Base-by-base conservation (phyloP, 257 asterid genomes). In the Solanum paucissectum region DNA sequence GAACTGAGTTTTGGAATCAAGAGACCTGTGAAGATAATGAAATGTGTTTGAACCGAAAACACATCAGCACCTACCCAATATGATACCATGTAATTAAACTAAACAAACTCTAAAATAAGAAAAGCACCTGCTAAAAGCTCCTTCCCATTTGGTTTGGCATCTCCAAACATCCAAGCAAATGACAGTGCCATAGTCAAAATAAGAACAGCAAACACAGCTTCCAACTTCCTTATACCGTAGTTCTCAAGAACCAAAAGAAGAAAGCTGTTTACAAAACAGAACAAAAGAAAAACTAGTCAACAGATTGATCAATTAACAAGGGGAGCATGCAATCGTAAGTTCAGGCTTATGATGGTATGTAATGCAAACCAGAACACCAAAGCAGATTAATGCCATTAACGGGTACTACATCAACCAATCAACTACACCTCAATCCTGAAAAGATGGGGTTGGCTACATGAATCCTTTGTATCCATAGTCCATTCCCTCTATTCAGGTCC, bases 131-230 rank as follows among this genome's bases (percentile, higher is more conserved):
- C 87, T 86, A 96, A 46, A 87, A 97, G 98, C 86, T 97, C 98
- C 69, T 89, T 91, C 84, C 91, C 92, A 91, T 91, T 94, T 23
- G 98, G 99, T 89, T 94, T 94, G 74, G 98, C 89, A 68, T 97
- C 99, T 60, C 95, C 98, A 93, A 97, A 96, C 99, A 97, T 96
- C 99, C 99, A 96, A 83, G 99, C 99, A 88, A 97, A 97, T 3
- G 99, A 91, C 49, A 97, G 89, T 37, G 94, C 99, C 99, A 97
- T 97, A 3, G 99, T 97, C 11, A 94, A 88, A 82, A 97, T 97
- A 36, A 97, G 98, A 88, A 96, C 93, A 55, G 99, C 99, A 91
- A 97, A 97, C 90, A 97, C 93, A 89, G 95, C 99, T 93, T 97
- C 99, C 93, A 97, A 88, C 92, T 97, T 97, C 93, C 99, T 95